phyloP scores from a whole-genome alignment of 2,329 filamentous ascomycete species.

The Grosmannia penicillata region DNA sequence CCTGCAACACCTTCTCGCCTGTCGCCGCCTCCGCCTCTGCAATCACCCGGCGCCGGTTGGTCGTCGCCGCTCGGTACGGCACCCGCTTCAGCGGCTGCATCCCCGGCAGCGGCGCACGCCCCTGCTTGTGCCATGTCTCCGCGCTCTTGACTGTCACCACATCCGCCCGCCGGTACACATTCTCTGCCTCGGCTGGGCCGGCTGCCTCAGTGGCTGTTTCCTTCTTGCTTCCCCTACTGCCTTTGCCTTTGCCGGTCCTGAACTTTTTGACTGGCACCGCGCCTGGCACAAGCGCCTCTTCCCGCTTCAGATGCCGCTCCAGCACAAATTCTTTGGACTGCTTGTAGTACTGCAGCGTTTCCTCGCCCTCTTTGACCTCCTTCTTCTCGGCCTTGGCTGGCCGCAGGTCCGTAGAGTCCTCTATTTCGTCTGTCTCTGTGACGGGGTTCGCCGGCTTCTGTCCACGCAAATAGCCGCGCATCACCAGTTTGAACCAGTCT shows the following conservation, averaged over 20 bases:
- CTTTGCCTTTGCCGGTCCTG: constrained; percentile 54
- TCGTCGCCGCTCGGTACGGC: constrained; percentile 79
- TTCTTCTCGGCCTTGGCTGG: constrained; percentile 60
- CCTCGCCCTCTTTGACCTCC: constrained; percentile 56
- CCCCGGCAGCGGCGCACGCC: constrained; percentile 56
- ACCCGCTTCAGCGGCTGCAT: constrained; percentile 71
- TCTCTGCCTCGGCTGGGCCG: constrained; percentile 52
- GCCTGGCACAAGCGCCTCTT: constrained; percentile 66
- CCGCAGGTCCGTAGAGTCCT: constrained; percentile 65
- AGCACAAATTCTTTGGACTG: constrained; percentile 73
- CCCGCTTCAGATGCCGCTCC: constrained; percentile 72
- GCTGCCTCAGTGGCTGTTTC: neutral
- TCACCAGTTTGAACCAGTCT: constrained; percentile 70
- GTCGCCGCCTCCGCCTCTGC: constrained; percentile 68
- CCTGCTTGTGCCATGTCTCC: constrained; percentile 97
- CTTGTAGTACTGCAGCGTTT: constrained; percentile 81
- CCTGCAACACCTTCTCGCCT: constrained; percentile 74
- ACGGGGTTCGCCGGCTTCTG: constrained; percentile 28
- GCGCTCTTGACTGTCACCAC: constrained; percentile 76
- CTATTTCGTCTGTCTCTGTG: constrained; percentile 62
- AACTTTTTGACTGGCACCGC: constrained; percentile 63
- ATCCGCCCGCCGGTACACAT: constrained; percentile 67
- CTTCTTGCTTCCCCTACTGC: constrained; percentile 23
- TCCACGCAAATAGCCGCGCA: constrained; percentile 54
- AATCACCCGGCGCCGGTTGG: constrained; percentile 74